Evolutionary conservation across 148 eudicot species (phyloP), one percentile per base, ranked within the genome.

Genomic region (Amaranthus cruentus): DNA sequence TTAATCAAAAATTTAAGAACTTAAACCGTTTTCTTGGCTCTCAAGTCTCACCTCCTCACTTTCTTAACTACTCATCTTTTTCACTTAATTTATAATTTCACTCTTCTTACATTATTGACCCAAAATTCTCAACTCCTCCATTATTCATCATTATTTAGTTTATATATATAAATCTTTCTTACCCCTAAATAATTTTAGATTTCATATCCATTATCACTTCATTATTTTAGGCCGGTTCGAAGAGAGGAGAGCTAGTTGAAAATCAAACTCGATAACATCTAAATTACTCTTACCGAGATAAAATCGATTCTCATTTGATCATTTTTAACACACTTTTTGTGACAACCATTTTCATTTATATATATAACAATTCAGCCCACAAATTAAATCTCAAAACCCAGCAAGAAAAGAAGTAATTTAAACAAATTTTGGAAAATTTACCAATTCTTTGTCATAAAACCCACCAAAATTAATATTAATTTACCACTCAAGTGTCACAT

Each of bases 41-140:
- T 70, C 51, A 75, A 66, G 75, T 71, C 59, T 64, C 57, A 63
- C 66, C 76, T 72, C 66, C 76, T 72, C 53, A 58, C 72, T 71
- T 71, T 71, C 75, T 80, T 77, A 80, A 80, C 83, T 80, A 80
- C 83, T 76, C 79, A 60, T 75, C 79, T 75, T 80, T 69, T n/a
- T 52, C 4, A 13, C 69, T 69, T 3, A 53, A 18, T 15, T 15
- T 11, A 0, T 28, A 6, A 47, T 38, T 62, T 48, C 28, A 6
- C 46, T 62, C 5, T 38, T 55, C 9, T 11, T 21, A 28, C 61
- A 21, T 55, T 42, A 14, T 14, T 28, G 44, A 6, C 52, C 73
- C 65, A 75, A 62, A 75, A 66, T 75, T 42, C 73, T 56, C 65
- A 69, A 55, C 62, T 66, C 47, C 67, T 46, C 4, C 55, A 44